Evolutionary conservation across 202 grass and related monocot genomes (phyloP).

Genomic region (Carex arenaria): DNA sequence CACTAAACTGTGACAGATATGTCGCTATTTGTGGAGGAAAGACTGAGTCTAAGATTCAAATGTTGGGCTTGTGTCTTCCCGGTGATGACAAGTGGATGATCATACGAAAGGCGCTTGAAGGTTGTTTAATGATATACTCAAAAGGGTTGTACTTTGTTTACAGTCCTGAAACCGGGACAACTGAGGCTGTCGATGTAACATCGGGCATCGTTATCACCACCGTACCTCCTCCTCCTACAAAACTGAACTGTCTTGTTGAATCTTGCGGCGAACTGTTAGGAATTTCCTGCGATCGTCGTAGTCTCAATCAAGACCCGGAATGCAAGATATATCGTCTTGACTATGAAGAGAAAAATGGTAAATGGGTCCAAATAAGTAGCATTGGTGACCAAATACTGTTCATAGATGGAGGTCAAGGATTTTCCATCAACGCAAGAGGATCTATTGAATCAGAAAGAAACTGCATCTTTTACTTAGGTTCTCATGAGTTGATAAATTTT

Average conservation of each 20-base stretch:
- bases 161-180: background rate
- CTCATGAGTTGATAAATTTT: background rate
- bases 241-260: conserved; percentile 6
- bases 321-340: conserved; percentile 17
- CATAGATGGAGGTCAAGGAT: conserved; percentile 9
- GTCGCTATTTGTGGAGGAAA: conserved; percentile 18
- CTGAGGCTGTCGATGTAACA: background rate
- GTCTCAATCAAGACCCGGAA: background rate
- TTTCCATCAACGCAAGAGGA: background rate
- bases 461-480: conserved; percentile 9
- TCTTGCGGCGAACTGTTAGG: background rate
- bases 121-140: conserved; percentile 6
- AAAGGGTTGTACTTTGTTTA: conserved; percentile 12
- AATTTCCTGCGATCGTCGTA: background rate
- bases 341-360: background rate
- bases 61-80: background rate
- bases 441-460: conserved; percentile 5
- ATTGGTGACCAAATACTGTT: conserved; percentile 9
- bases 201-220: background rate
- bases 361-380: background rate
- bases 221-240: conserved; percentile 8
- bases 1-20: background rate
- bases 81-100: background rate
- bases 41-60: conserved; percentile 3
- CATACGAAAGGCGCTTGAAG: conserved; percentile 10